Evolutionary conservation across 345 rosid genomes (phyloP).

Genomic region (Arabidopsis thaliana): TAIR10.1 NC_003070.9:7594001-7594500

Average conservation of each 20-base stretch:
- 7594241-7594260: slow-evolving; percentile 21
- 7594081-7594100: slow-evolving; percentile 2
- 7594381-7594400: background rate
- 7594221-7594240: slow-evolving; percentile 76
- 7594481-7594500: no score
- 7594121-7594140: slow-evolving; percentile 15
- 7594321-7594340: slow-evolving; percentile 21
- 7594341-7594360: slow-evolving; percentile 12
- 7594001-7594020: slow-evolving; percentile 74
- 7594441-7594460: slow-evolving; percentile 19
- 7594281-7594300: slow-evolving; percentile 1
- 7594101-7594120: slow-evolving; percentile 11
- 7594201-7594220: slow-evolving; percentile 88
- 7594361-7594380: background rate
- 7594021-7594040: slow-evolving; percentile 97
- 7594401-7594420: slow-evolving; percentile 4
- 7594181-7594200: slow-evolving; percentile 84
- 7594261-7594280: no score
- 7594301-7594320: background rate
- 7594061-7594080: slow-evolving; percentile 17
- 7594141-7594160: slow-evolving; percentile 78
- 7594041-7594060: slow-evolving; percentile 52
- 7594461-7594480: background rate
- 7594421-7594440: slow-evolving; percentile 7
- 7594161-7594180: slow-evolving; percentile 86